A percentile compares a stretch with the other conserved stretches of the same genome.
Conservation (phyloP, 1,139 yeast genomes). For the Zygoascus hellenicus region DNA sequence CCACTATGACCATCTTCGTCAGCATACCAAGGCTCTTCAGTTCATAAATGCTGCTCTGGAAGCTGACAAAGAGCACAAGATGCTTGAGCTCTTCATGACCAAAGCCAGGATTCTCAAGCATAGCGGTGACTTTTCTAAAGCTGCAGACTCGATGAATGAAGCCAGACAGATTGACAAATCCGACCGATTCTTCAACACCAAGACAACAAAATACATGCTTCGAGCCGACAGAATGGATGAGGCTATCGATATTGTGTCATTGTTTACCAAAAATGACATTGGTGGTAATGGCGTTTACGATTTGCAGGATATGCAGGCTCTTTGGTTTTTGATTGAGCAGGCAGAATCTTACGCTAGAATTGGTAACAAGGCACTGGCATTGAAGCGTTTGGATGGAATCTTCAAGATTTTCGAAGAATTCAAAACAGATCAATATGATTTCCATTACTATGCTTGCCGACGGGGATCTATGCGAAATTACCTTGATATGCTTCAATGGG, state of each 20-base stretch:
- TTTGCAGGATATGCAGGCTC: constrained; percentile 83
- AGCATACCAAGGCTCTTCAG: constrained; percentile 48
- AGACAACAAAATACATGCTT: constrained; percentile 74
- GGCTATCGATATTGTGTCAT: constrained; percentile 67
- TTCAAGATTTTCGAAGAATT: constrained; percentile 64
- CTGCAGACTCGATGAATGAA: constrained; percentile 59
- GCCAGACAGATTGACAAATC: constrained; percentile 79
- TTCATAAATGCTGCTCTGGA: constrained; percentile 58
- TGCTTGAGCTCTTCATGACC: constrained; percentile 73
- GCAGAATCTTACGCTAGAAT: constrained; percentile 71
- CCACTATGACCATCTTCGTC: constrained; percentile 55
- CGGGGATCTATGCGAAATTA: constrained; percentile 88
- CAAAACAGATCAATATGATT: constrained; percentile 82
- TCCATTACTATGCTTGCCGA: constrained; percentile 88
- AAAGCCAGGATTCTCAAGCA: constrained; percentile 81
- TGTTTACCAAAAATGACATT: constrained; percentile 80
- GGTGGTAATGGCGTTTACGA: constrained; percentile 79
- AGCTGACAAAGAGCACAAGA: constrained; percentile 50
- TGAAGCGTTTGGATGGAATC: constrained; percentile 71
- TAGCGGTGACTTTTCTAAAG: constrained; percentile 52
- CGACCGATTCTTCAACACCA: constrained; percentile 87
- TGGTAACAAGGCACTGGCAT: constrained; percentile 56
- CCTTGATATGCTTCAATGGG: constrained; percentile 73
- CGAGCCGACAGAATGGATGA: constrained; percentile 74
- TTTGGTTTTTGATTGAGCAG: constrained; percentile 80